Base-by-base conservation (phyloP, 768 basidiomycete genomes). In the Peribolospora kevripleyi region DNA sequence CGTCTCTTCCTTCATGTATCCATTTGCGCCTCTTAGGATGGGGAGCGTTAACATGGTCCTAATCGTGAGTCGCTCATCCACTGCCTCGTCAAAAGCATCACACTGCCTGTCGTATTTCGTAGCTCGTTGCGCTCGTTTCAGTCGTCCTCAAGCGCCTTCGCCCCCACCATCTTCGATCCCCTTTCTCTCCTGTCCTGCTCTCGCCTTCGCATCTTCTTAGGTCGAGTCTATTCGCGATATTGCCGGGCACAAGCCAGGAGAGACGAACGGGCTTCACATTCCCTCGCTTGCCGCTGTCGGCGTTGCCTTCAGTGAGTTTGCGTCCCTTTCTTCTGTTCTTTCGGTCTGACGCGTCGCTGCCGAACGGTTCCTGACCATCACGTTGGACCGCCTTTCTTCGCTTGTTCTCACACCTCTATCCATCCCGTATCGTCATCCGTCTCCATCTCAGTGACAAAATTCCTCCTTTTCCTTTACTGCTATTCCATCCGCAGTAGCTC, bases 391-490 rank as follows among this genome's bases (percentile, higher is more conserved):
- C 25, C n/a, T 7, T n/a, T 6, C 4, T 36, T 38, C 14, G 52
- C 25, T 25, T 25, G 25, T 25, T 25, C 25, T 25, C 25, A 25
- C 25, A 25, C 25, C 52, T 3, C 42, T 52, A 5, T 47, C 53
- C 4, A 11, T 45, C 5, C 52, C 36, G 37, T 45, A 40, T 10
- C 25, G 7, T 10, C 52, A 11, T 48, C 37, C 4, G 5, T 48
- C n/a, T 5, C 36, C 39, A 40, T 38, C n/a, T 36, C 49, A 43
- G 54, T 51, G 51, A 52, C 51, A 38, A 98, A 98, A 68, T 73
- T 86, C 49, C 48, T 79, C 0, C 75, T 98, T 47, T 97, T 97
- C 70, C 43, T 87, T 4, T 93, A 87, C 68, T 88, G 88, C 66
- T 76, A 71, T 62, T 74, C 83, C 3, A 73, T 91, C 48, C 78